Evolutionary conservation across 2,329 filamentous ascomycete species (phyloP), one percentile per base, ranked within the genome.

Genomic region (Lasiodiplodia sp.): DNA sequence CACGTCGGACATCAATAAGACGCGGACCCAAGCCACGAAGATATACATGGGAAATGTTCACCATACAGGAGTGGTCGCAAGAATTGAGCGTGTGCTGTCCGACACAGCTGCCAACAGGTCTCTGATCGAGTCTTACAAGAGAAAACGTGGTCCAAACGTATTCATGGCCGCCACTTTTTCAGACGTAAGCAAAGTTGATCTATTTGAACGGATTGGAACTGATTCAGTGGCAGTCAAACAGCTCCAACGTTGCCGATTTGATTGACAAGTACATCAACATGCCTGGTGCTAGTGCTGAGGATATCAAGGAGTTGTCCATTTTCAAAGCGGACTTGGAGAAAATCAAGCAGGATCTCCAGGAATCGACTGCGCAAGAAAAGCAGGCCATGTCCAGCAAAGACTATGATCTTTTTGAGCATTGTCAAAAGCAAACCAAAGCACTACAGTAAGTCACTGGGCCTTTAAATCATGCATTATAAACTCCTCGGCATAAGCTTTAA

Each of bases 161-260:
- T 73, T 75, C 4, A 40, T 75, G 4, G 71, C 75, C 0, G 66
- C 44, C 2, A 76, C 74, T 0, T 58, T 68, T 12, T 71, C 74
- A 4, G 74, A 75, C 68, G 72, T 53, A 31, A 34, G 37, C 51
- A 14, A 47, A 16, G 5, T 18, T 3, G 6, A 47, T 6, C 40
- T 16, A 47, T n/a, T 47, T 8, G 16, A 7, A 7, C 6, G 18
- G 40, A 16, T 47, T n/a, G 47, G 55, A 25, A 16, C 28, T 49
- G 25, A 68, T 18, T 28, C 18, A 18, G 25, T 21, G 11, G 44
- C n/a, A 52, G 55, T 28, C 57, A 28, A 16, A 47, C 14, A 34
- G 28, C 5, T 34, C n/a, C n/a, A 25, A 47, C 21, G 18, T 38
- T 25, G 6, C 21, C 6, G 14, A 4, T 2, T 4, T 44, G 0